Base-by-base conservation (phyloP, 2,329 filamentous ascomycete species). In the Botrytis hyacinthi region DNA sequence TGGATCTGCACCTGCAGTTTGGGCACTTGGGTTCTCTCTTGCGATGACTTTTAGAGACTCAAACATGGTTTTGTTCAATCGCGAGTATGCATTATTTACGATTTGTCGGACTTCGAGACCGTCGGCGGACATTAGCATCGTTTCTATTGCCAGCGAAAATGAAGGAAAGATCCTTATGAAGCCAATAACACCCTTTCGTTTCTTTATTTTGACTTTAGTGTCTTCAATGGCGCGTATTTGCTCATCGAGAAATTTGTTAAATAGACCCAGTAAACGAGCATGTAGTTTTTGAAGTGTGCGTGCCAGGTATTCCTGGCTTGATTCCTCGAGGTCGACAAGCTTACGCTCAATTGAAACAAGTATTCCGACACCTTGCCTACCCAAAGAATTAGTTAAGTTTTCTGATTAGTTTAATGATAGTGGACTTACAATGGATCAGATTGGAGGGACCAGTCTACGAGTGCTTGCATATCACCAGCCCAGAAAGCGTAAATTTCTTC, bases 201-300 rank as follows among this genome's bases (percentile, higher is more conserved):
- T 98, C 86, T 97, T 98, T 83, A 98, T 94, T 85, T 98, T 98
- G 82, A 99, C 95, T 83, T 98, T 98, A 57, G 95, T 98, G 75
- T 98, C 96, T 83, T 98, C 96, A 76, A 98, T 97, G 8, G 94
- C 95, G 40, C 93, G 93, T 74, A 98, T 92, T 81, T 99, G 96
- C 76, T 97, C 94, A 77, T 98, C 95, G 14, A 98, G 90, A 78
- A 98, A 98, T 76, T 93, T 94, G 75, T 88, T 90, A 84, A 97
- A 98, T 4, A 93, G 88, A 3, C 88, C 87, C 77, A 92, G 89
- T 29, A 98, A 85, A 60, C 88, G 89, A 73, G 90, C 88, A 77
- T 96, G 93, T 16, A 97, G 85, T 80, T 93, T 94, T 78, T 96
- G 92, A 4, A 98, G 84, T 2, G 92, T 86, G 70, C 89, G 91